Base-by-base conservation (phyloP, 257 asterid species). In the Primulina eburnea region DNA sequence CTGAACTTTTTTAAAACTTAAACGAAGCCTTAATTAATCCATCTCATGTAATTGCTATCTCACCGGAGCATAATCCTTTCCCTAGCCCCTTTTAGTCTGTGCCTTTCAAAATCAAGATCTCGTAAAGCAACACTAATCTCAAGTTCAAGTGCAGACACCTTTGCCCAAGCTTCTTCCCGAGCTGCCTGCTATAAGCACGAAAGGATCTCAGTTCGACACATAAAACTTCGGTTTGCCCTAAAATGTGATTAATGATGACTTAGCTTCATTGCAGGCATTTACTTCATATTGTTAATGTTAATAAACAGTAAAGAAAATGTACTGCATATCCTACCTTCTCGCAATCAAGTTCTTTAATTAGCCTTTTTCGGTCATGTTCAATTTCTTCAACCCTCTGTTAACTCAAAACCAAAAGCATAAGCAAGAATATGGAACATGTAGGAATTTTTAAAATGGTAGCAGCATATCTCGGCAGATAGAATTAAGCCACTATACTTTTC, bases 11-110 rank as follows among this genome's bases (percentile, higher is more conserved):
- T 11, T 35, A 58, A 73, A 62, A 53, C 71, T 24, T 57, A 33
- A 40, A 16, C 21, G 33, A 21, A 29, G 6, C 26, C 9, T 67
- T 28, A 63, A 50, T 21, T 61, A 68, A 66, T 60, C 9, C 62
- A 73, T 60, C 28, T 47, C 52, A 56, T 50, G 30, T 60, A 40
- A 56, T 52, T 67, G 53, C 29, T 16, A 34, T 78, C 85, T 79
- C 81, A 94, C 99, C 99, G 96, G 60, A 94, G 99, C 99, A 94
- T 94, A 68, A 91, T 89, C 83, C 99, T 80, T 83, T 94, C 99
- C 70, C 94, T 82, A 35, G 99, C 99, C 60, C 81, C 99, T 82
- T 86, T 91, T 53, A 94, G 84, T 75, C 92, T 85, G 34, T 96
- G 97, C 71, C 89, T 88, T 84, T 94, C 99, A 75, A 85, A 91